phyloP scores from a whole-genome alignment of 345 rosid genomes.

The Garcia nutans region DNA sequence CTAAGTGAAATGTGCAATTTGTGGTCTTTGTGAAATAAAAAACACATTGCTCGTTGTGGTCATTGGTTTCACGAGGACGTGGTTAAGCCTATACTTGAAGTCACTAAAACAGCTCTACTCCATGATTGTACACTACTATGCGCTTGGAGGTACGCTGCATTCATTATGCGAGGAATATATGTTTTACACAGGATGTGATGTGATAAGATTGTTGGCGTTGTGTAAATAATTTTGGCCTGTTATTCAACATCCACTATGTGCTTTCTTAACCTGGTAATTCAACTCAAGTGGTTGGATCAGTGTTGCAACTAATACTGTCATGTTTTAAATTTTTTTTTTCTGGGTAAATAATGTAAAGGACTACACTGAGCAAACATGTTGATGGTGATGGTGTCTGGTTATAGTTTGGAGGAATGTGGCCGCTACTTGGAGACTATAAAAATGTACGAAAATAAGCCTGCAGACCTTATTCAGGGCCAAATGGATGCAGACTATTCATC shows the following conservation, averaged over 20 bases:
- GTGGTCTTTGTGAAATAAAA: background rate
- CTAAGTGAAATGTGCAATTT: background rate
- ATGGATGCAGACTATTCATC: conserved; percentile 89
- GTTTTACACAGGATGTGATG: background rate
- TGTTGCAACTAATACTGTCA: background rate
- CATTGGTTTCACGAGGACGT: conserved; percentile 62
- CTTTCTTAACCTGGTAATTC: background rate
- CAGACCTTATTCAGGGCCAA: conserved; percentile 92
- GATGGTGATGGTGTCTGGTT: conserved; percentile 16
- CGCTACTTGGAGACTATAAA: conserved; percentile 96
- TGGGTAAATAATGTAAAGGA: background rate
- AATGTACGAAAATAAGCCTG: conserved; percentile 90
- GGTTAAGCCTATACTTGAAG: conserved; percentile 75
- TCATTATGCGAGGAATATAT: background rate
- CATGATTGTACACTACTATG: conserved; percentile 90
- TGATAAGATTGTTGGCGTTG: background rate
- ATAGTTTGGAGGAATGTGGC: conserved; percentile 91
- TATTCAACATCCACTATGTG: background rate
- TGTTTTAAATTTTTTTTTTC: background rate
- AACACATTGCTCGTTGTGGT: conserved; percentile 4
- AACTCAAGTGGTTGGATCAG: background rate
- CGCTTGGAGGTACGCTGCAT: conserved; percentile 66
- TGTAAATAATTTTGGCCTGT: background rate
- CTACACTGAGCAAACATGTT: background rate
- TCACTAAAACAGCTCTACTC: conserved; percentile 75